These are phyloP conservation scores for Albophoma yamanashiensis DNA, from an alignment of 2,329 filamentous ascomycete genomes.

Conservation along the genomic window DNA sequence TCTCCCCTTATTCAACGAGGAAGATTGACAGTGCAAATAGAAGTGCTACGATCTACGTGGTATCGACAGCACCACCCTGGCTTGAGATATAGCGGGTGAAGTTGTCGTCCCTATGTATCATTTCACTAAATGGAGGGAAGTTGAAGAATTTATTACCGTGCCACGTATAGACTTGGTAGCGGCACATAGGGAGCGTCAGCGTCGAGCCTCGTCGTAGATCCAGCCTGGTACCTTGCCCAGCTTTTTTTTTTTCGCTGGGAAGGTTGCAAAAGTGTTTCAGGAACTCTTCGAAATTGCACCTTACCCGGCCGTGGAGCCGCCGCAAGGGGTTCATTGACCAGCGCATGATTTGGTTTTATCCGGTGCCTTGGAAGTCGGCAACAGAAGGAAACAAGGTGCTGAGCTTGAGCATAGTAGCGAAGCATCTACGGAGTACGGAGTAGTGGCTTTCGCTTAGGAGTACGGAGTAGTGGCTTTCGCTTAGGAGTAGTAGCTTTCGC, in stretches of 20 bases:
- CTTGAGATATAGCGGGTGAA: neutral
- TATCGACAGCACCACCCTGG: neutral
- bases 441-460: too few relatives aligned
- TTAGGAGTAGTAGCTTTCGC: too few relatives aligned
- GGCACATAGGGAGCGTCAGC: neutral
- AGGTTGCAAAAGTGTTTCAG: neutral
- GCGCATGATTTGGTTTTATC: neutral
- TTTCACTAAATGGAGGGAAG: neutral
- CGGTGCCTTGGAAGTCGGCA: too few relatives aligned
- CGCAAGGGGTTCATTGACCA: neutral
- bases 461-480: too few relatives aligned
- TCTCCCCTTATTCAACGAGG: neutral
- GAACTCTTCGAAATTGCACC: neutral
- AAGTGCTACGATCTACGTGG: neutral
- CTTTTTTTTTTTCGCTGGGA: neutral
- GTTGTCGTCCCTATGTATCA: neutral
- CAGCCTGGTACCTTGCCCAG: neutral
- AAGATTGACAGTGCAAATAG: neutral
- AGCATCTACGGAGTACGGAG: too few relatives aligned
- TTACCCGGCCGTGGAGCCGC: neutral
- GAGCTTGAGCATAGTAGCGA: too few relatives aligned
- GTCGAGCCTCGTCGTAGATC: neutral
- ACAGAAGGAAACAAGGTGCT: too few relatives aligned
- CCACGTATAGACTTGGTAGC: neutral
- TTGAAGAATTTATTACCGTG: neutral